Evolutionary conservation across 2,329 filamentous ascomycete genomes (phyloP).

Genomic region (Fusarium sacchari): DNA sequence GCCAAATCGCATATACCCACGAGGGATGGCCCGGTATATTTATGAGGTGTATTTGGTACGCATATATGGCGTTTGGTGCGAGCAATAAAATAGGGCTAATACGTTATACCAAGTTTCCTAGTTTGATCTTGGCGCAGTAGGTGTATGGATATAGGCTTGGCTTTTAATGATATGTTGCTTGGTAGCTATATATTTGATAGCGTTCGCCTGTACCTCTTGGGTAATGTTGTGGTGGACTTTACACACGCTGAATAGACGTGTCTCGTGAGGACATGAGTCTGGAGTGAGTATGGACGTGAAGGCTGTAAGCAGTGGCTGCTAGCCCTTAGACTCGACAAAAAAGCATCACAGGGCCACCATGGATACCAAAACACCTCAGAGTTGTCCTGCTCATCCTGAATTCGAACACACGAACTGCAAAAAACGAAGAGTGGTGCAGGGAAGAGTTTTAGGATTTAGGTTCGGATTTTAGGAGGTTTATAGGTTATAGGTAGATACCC

Average conservation of each 20-base stretch:
- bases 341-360: background rate
- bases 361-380: background rate
- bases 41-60: conserved; percentile 13
- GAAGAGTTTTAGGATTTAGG: background rate
- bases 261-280: background rate
- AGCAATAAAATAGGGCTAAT: conserved; percentile 21
- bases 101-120: conserved; percentile 16
- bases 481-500: background rate
- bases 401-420: background rate
- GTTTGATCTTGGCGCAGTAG: conserved; percentile 22
- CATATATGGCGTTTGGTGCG: conserved; percentile 22
- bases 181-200: background rate
- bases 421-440: background rate
- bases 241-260: background rate
- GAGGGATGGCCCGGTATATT: background rate
- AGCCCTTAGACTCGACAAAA: too few species aligned
- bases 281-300: background rate
- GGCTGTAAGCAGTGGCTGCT: background rate
- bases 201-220: background rate
- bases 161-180: conserved; percentile 4
- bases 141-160: background rate
- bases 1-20: background rate
- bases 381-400: background rate
- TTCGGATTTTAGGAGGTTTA: background rate
- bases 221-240: background rate